A percentile compares a stretch with the other conserved stretches of the same genome.
Conservation (phyloP, 176 grass and related monocot species). For the Rhynchospora breviuscula region DNA sequence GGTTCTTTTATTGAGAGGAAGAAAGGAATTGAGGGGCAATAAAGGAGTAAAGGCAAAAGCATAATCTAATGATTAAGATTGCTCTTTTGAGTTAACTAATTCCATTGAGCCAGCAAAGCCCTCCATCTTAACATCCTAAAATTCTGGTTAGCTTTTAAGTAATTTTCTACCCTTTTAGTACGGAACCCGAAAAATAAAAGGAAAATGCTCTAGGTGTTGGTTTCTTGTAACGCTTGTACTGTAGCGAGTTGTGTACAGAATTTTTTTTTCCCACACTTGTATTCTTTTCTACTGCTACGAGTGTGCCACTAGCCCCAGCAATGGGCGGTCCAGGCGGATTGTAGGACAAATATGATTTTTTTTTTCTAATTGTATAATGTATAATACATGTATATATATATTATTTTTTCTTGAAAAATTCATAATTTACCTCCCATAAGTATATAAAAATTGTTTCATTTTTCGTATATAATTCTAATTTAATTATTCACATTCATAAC, state of each 20-base stretch:
- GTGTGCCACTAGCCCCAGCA: background rate
- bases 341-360: too few species aligned
- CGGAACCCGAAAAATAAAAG: background rate
- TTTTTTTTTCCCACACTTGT: background rate
- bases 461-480: too few species aligned
- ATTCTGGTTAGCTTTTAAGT: conserved; percentile 16
- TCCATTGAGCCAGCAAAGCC: background rate
- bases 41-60: background rate
- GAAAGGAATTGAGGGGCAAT: background rate
- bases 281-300: background rate
- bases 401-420: too few species aligned
- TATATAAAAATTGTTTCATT: too few species aligned
- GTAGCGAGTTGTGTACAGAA: background rate
- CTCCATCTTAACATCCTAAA: conserved; percentile 6
- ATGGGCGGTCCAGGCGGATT: too few species aligned
- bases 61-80: conserved; percentile 14
- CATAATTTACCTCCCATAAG: too few species aligned
- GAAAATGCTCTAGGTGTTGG: background rate
- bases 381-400: too few species aligned
- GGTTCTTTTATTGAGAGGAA: background rate
- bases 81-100: conserved; percentile 11
- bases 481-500: too few species aligned
- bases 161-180: background rate
- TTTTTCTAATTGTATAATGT: too few species aligned
- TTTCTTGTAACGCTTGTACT: background rate